Conservation (phyloP, 1,139 yeast genomes). For the Yamadazyma siamensis region DNA sequence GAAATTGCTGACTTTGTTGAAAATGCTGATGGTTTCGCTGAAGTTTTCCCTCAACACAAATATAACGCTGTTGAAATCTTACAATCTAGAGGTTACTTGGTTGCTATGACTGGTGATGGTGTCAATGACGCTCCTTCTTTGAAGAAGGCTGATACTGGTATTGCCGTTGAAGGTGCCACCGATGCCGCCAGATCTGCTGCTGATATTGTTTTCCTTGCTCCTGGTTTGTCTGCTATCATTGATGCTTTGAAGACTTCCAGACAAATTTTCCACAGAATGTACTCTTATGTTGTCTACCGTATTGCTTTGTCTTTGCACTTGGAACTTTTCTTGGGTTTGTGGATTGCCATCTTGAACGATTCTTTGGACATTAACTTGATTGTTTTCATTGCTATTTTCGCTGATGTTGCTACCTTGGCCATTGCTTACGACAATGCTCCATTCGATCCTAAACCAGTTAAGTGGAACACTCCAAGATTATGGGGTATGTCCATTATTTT, state of each 20-base stretch:
- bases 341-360: conserved; percentile 88
- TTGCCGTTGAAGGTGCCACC: conserved; percentile 96
- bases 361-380: conserved; percentile 81
- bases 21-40: conserved; percentile 96
- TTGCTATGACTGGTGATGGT: conserved; percentile 99
- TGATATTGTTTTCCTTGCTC: conserved; percentile 93
- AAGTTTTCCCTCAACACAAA: conserved; percentile 96
- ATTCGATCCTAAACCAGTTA: conserved; percentile 93
- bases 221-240: conserved; percentile 92
- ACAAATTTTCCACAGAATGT: conserved; percentile 98
- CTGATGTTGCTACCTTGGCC: conserved; percentile 93
- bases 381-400: conserved; percentile 93
- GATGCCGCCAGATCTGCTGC: conserved; percentile 97
- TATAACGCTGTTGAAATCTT: conserved; percentile 87
- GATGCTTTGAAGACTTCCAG: conserved; percentile 93
- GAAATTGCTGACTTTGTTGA: conserved; percentile 94
- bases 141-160: conserved; percentile 96
- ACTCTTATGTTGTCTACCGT: conserved; percentile 94
- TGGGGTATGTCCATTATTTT: conserved; percentile 93
- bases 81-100: conserved; percentile 90
- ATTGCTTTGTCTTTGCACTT: conserved; percentile 90
- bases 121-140: conserved; percentile 95
- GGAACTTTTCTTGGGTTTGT: conserved; percentile 88
- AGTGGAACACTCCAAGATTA: conserved; percentile 97
- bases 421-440: conserved; percentile 98